Evolutionary conservation across 768 basidiomycete genomes (phyloP), one percentile per base, ranked within the genome.

Genomic region (Scleroderma bovista): DNA sequence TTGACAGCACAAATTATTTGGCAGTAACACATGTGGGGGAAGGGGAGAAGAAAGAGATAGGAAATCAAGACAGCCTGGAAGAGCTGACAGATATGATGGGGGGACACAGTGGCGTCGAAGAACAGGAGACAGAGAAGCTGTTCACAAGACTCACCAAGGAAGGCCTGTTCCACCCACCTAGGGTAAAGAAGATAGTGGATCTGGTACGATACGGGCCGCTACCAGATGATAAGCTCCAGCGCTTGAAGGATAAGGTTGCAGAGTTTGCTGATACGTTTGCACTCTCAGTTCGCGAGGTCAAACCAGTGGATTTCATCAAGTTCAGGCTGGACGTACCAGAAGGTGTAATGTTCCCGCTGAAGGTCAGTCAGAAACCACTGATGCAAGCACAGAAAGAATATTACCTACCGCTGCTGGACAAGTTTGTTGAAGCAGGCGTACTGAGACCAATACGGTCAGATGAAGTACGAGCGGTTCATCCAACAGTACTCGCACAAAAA

Each of bases 221-320:
- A 0, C 56, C 60, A 0, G 24, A 37, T 2, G 56, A 50, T 1
- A 54, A 77, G 44, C 44, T 51, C 3, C 13, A 11, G 2, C 15
- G 51, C 12, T 66, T 73, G 0, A 17, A 39, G 0, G 47, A 31
- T 0, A 42, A 73, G 2, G 29, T 76, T 0, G 33, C 6, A 0
- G 49, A 67, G 42, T 73, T 60, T 45, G 70, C 74, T 0, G 72
- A 75, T 51, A 55, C 63, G 23, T 77, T 74, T 48, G 70, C 72
- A 6, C 53, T 75, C 2, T 64, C 67, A 0, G 53, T 75, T 8
- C 61, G 63, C 17, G 72, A 77, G 49, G 74, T 76, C 2, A 44
- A 40, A 1, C 52, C 57, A 0, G 65, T 75, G 0, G 38, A 57
- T 8, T 68, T 63, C 1, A 65, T 63, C 3, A 56, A 58, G 1